phyloP scores from a whole-genome alignment of 768 basidiomycete genomes.

The Hirschioporus abietinus region DNA sequence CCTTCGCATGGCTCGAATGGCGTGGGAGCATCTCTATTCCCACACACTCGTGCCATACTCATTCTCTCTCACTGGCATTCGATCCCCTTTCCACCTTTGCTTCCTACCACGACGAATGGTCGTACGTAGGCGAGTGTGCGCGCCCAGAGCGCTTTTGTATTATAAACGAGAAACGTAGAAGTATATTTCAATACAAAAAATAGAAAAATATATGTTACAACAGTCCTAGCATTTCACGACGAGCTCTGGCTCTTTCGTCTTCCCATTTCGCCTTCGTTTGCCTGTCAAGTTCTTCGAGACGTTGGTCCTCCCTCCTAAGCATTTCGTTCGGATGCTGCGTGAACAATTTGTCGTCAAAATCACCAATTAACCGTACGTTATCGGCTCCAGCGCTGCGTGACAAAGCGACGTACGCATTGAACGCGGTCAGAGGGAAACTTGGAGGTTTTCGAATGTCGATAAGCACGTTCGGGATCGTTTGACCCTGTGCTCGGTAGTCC shows the following conservation, averaged over 20 bases:
- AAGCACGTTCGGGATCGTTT: slow-evolving; percentile 29
- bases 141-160: too few relatives aligned
- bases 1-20: too few relatives aligned
- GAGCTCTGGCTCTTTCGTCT: neutral
- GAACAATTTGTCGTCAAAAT: slow-evolving; percentile 24
- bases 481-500: slow-evolving; percentile 36
- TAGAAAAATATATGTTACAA: too few relatives aligned
- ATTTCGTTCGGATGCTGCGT: slow-evolving; percentile 17
- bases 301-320: slow-evolving; percentile 19
- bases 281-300: slow-evolving; percentile 12
- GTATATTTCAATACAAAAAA: too few relatives aligned
- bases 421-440: slow-evolving; percentile 19
- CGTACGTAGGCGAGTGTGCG: too few relatives aligned
- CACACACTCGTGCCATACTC: too few relatives aligned
- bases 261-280: neutral
- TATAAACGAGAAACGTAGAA: too few relatives aligned
- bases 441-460: slow-evolving; percentile 32
- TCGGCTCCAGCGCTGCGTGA: slow-evolving; percentile 27
- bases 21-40: too few relatives aligned
- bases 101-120: too few relatives aligned
- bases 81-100: too few relatives aligned
- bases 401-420: slow-evolving; percentile 30
- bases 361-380: slow-evolving; percentile 26
- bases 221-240: too few relatives aligned
- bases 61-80: too few relatives aligned